phyloP scores from a whole-genome alignment of 129 eudicot genomes.

The Chrysanthemum seticuspe region DNA sequence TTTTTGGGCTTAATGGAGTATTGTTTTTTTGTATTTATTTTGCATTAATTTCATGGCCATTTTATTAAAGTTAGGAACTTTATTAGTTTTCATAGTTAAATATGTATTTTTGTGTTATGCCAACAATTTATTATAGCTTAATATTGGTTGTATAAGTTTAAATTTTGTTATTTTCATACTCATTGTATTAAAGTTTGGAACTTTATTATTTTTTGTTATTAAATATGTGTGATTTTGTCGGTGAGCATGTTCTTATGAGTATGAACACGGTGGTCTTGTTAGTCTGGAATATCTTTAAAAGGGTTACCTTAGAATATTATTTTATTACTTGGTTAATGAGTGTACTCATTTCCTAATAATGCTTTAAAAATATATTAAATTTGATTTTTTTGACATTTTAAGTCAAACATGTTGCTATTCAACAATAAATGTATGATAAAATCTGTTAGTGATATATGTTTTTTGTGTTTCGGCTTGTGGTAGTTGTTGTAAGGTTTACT shows the following conservation, averaged over 20 bases:
- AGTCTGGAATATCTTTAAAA: slow-evolving; percentile 23
- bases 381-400: slow-evolving; percentile 14
- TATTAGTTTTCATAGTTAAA: too few species aligned
- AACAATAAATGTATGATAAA: not conserved
- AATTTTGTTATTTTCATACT: not conserved
- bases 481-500: slow-evolving; percentile 11
- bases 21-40: too few species aligned
- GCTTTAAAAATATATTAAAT: slow-evolving; percentile 18
- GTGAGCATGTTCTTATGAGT: slow-evolving; percentile 37
- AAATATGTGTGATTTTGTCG: slow-evolving; percentile 24
- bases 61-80: not conserved
- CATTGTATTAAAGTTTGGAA: not conserved
- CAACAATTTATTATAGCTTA: too few species aligned
- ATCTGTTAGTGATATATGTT: not conserved
- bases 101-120: too few species aligned
- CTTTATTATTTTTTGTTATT: not conserved
- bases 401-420: not conserved
- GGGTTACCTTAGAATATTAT: slow-evolving; percentile 14
- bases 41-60: too few species aligned
- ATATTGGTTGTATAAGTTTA: too few species aligned
- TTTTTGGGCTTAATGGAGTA: too few species aligned
- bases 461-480: slow-evolving; percentile 1
- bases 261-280: slow-evolving; percentile 19
- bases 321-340: slow-evolving; percentile 19
- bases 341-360: not conserved